Evolutionary conservation across 768 basidiomycete genomes (phyloP).

Genomic region (Leucosporidium creatinivorum): DNA sequence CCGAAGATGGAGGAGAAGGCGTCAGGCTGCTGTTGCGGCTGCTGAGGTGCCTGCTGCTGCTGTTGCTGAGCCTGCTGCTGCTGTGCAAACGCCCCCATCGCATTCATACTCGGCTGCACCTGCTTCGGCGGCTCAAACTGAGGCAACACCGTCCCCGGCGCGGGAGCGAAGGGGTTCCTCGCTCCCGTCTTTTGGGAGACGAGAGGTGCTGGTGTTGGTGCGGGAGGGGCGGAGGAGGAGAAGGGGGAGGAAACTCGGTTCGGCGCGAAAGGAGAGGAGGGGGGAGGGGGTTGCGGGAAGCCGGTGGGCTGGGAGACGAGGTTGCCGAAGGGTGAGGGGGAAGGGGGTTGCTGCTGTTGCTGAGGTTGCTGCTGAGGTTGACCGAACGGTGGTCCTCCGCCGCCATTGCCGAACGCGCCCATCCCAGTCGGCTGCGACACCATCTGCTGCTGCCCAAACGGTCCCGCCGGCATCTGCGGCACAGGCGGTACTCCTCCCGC

Average conservation of each 20-base stretch:
- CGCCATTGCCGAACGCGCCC: neutral
- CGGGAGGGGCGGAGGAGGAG: constrained; percentile 39
- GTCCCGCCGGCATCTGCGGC: neutral
- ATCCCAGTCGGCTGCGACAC: constrained; percentile 16
- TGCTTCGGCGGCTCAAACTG: constrained; percentile 55
- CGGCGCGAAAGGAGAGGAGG: constrained; percentile 28
- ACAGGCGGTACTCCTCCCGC: too few relatives aligned
- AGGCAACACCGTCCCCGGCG: constrained; percentile 47
- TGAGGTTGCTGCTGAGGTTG: constrained; percentile 6
- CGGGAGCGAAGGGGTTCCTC: constrained; percentile 85
- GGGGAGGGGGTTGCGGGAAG: neutral
- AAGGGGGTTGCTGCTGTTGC: too few relatives aligned
- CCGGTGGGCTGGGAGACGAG: too few relatives aligned
- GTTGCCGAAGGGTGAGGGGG: too few relatives aligned
- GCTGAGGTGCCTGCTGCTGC: constrained; percentile 18
- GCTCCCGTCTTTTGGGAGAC: constrained; percentile 87
- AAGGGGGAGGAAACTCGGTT: constrained; percentile 47
- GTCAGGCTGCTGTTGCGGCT: constrained; percentile 10
- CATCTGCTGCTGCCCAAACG: constrained; percentile 32
- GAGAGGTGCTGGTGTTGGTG: constrained; percentile 51
- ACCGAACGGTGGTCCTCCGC: neutral
- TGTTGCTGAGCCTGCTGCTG: constrained; percentile 18
- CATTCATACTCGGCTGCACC: constrained; percentile 60
- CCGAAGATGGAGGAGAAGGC: constrained; percentile 22
- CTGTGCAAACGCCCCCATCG: constrained; percentile 49